Conservation (phyloP, 441 rosid species). For the Erysimum cheiri region DNA sequence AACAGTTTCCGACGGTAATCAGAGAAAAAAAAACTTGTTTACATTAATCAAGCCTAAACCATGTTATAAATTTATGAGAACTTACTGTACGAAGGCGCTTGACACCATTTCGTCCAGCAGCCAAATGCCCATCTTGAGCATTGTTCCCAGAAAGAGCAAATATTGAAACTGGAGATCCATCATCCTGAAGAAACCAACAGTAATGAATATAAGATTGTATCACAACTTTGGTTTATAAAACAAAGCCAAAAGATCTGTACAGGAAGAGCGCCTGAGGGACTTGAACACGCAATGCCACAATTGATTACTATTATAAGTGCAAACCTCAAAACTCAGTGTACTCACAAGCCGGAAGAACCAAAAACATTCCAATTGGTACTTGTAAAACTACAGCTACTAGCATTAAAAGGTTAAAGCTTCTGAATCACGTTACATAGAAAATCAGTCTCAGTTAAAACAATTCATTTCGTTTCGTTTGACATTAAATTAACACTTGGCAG, state of each 20-base stretch:
- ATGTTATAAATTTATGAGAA: constrained; percentile 16
- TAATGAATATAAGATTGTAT: background rate
- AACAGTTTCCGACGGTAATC: background rate
- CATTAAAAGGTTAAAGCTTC: background rate
- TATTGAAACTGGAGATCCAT: constrained; percentile 91
- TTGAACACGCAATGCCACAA: constrained; percentile 11
- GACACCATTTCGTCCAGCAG: constrained; percentile 94
- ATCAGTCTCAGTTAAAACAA: background rate
- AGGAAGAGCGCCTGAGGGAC: background rate
- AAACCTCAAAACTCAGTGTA: constrained; percentile 7
- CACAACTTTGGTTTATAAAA: background rate
- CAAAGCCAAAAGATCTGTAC: background rate
- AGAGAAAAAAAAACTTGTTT: background rate
- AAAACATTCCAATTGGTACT: constrained; percentile 6
- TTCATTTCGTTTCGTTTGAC: background rate
- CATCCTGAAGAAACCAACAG: constrained; percentile 63
- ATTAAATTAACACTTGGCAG: constrained; percentile 20
- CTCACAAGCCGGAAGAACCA: constrained; percentile 16
- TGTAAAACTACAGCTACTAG: constrained; percentile 8
- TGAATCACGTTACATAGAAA: constrained; percentile 26
- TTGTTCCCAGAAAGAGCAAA: constrained; percentile 79
- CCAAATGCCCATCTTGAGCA: constrained; percentile 87
- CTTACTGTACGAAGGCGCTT: constrained; percentile 99
- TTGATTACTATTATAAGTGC: background rate
- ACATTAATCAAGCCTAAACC: constrained; percentile 8